These are phyloP conservation scores for Trichoderma koningiopsis DNA, from an alignment of 2,329 filamentous ascomycete genomes.

Conservation along the genomic window DNA sequence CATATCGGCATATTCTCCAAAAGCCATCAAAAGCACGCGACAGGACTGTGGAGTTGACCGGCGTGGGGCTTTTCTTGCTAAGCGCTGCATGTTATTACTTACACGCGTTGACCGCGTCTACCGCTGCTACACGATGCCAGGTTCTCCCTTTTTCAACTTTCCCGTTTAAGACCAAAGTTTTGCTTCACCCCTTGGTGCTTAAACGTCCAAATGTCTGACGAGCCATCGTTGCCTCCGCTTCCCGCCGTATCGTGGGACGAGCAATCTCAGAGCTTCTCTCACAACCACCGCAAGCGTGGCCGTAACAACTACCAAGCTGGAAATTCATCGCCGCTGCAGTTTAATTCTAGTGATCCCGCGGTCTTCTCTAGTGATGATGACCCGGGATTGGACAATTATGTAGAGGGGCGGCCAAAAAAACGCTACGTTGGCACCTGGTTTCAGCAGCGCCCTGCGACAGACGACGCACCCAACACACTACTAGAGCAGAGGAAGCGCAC, in stretches of 20 bases:
- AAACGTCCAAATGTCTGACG: constrained; percentile 36
- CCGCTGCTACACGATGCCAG: background rate
- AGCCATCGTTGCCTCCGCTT: constrained; percentile 46
- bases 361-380: constrained; percentile 75
- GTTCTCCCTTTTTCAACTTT: background rate
- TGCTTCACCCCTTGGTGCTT: background rate
- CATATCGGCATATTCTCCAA: background rate
- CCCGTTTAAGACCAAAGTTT: background rate
- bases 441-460: constrained; percentile 57
- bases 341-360: constrained; percentile 70
- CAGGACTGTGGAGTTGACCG: background rate
- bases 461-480: constrained; percentile 39
- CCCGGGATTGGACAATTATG: constrained; percentile 66
- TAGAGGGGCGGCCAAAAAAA: constrained; percentile 59
- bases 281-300: constrained; percentile 45
- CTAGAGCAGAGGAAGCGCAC: constrained; percentile 51
- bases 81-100: constrained; percentile 20
- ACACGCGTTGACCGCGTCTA: constrained; percentile 16
- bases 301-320: constrained; percentile 35
- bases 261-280: constrained; percentile 43
- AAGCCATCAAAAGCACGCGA: background rate
- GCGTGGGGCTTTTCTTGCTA: constrained; percentile 7
- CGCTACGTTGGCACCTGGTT: constrained; percentile 70
- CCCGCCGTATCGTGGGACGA: constrained; percentile 45
- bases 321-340: constrained; percentile 38